A percentile compares a stretch with the other conserved stretches of the same genome.
These are phyloP conservation scores for Calonectria pteridis DNA, from an alignment of 2,329 filamentous ascomycete species.

Conservation along the genomic window DNA sequence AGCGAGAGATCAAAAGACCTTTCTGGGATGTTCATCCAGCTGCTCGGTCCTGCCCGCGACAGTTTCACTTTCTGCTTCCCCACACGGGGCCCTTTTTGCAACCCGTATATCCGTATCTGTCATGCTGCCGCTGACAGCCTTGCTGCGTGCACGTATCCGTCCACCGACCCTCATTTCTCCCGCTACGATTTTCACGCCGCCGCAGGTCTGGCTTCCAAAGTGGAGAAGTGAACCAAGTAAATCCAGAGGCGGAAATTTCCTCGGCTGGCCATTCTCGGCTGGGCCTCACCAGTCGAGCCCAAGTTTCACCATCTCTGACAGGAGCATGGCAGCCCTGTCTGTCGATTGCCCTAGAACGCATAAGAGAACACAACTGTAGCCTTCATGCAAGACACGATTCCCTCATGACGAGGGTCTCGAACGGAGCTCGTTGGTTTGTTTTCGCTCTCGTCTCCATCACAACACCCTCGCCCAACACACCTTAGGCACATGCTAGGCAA, in stretches of 20 bases:
- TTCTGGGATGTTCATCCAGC: not conserved
- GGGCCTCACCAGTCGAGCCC: not conserved
- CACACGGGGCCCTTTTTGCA: not conserved
- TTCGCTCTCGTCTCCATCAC: not conserved
- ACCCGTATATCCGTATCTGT: not conserved
- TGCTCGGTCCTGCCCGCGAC: not conserved
- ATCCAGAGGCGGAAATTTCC: not conserved
- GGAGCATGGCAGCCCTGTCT: conserved; percentile 15
- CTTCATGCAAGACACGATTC: conserved; percentile 8
- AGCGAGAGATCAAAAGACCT: not conserved
- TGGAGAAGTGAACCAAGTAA: not conserved
- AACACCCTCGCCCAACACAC: not conserved
- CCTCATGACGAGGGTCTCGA: not conserved
- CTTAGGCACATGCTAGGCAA: not conserved
- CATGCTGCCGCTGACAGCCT: not conserved
- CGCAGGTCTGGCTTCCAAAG: not conserved
- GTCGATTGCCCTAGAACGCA: conserved; percentile 5
- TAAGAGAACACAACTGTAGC: conserved; percentile 4
- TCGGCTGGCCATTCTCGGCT: not conserved
- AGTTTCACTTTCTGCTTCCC: not conserved
- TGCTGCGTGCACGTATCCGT: not conserved
- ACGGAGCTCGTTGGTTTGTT: not conserved
- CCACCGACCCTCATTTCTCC: not conserved
- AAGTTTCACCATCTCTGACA: conserved; percentile 28
- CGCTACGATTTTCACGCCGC: not conserved